Evolutionary conservation across 2,329 filamentous ascomycete species (phyloP), one percentile per base, ranked within the genome.

Genomic region (Aureobasidium sp.): DNA sequence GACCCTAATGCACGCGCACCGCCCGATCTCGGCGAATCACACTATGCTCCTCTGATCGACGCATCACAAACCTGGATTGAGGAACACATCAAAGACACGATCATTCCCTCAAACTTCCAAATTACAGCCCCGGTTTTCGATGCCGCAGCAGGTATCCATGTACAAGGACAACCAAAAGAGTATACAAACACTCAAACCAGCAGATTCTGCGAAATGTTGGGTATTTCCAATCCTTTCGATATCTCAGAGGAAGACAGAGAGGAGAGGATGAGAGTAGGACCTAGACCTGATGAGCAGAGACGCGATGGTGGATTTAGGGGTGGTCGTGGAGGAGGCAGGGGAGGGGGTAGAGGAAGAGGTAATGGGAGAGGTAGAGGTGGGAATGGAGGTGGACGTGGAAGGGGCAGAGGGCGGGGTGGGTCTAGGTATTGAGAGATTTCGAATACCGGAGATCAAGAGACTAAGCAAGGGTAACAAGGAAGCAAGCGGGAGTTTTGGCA

Each of bases 121-220:
- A 75, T 85, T 27, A 97, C 93, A 0, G 95, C 95, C 4, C 92
- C 94, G 1, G 83, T 90, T 2, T 92, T 94, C 69, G 84, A 90
- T 50, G 80, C 83, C 1, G 80, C 82, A 0, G 80, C 85, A 9
- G 87, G 89, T 0, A 87, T 90, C 69, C 83, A 81, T 29, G 87
- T 89, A 0, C 73, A 82, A 0, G 82, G 90, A n/a, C 87, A 90
- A 76, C 93, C 94, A 1, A 81, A 84, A 1, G 95, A 98, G 79
- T 95, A 95, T 76, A 93, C 89, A 5, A 98, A 96, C 74, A 91
- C 92, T 16, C 95, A 98, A 80, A 98, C 94, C 9, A 83, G 82
- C n/a, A 79, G 84, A 4, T 98, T 95, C 75, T 99, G 96, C 78
- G 82, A 90, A 65, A 79, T 98, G 64, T 73, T 98, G 1, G 90